phyloP scores from a whole-genome alignment of 2,329 filamentous ascomycete genomes.

The Aspergillus quadricinctus region DNA sequence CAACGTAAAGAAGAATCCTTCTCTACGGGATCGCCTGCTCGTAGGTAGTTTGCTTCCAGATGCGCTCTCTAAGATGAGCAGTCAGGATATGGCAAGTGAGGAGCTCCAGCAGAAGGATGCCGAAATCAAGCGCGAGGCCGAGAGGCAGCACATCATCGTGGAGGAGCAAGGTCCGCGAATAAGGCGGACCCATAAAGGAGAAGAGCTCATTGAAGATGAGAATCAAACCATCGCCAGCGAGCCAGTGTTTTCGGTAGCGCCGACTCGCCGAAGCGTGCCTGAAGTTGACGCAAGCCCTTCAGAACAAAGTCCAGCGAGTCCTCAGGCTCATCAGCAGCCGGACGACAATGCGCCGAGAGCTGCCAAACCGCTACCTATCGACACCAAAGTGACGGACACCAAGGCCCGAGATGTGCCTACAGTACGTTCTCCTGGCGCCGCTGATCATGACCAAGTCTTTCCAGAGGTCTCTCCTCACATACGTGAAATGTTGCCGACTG shows the following conservation, averaged over 20 bases:
- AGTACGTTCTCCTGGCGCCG: slow-evolving; percentile 70
- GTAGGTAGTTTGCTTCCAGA: slow-evolving; percentile 65
- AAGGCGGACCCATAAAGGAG: slow-evolving; percentile 88
- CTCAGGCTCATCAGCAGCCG: slow-evolving; percentile 19
- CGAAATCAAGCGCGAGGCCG: slow-evolving; percentile 53
- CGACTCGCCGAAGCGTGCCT: slow-evolving; percentile 40
- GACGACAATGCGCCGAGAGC: slow-evolving; percentile 12
- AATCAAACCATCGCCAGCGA: slow-evolving; percentile 45
- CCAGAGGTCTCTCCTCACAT: slow-evolving; percentile 38
- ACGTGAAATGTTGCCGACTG: slow-evolving; percentile 40
- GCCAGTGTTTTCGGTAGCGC: slow-evolving; percentile 45
- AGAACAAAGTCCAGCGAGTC: slow-evolving; percentile 25
- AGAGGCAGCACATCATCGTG: slow-evolving; percentile 69
- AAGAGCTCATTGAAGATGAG: slow-evolving; percentile 81
- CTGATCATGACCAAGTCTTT: slow-evolving; percentile 41
- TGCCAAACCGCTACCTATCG: slow-evolving; percentile 28
- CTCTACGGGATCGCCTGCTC: slow-evolving; percentile 72
- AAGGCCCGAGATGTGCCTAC: slow-evolving; percentile 71
- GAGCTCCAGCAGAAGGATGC: slow-evolving; percentile 67
- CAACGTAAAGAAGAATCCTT: slow-evolving; percentile 84
- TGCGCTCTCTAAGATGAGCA: slow-evolving; percentile 80
- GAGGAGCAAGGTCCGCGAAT: slow-evolving; percentile 73
- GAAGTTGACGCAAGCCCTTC: slow-evolving; percentile 26
- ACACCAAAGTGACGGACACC: slow-evolving; percentile 45
- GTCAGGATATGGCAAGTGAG: slow-evolving; percentile 86